phyloP scores from a whole-genome alignment of 805 yeast species.

The Starmerella gropengiesseri region DNA sequence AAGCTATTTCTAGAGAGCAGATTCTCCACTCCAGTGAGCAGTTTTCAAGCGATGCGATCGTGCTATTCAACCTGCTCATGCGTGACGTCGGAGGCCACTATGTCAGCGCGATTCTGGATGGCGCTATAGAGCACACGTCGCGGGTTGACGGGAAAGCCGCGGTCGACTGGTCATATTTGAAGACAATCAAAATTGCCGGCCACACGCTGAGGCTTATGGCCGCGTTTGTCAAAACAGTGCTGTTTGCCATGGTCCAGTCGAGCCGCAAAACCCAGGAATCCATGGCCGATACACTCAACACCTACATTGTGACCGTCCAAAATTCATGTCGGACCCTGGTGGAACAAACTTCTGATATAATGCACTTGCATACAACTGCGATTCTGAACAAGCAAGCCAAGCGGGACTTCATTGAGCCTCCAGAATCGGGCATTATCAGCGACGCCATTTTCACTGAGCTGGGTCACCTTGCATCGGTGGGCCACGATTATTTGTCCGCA shows the following conservation, averaged over 20 bases:
- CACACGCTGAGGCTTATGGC: conserved; percentile 58
- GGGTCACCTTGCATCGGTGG: conserved; percentile 33
- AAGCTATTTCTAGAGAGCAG: conserved; percentile 66
- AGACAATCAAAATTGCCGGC: conserved; percentile 42
- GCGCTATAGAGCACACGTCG: conserved; percentile 37
- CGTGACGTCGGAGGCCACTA: conserved; percentile 64
- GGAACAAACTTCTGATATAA: conserved; percentile 44
- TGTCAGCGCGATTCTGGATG: conserved; percentile 64
- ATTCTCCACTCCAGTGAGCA: conserved; percentile 34
- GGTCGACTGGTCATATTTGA: conserved; percentile 40
- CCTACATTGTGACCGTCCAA: conserved; percentile 37
- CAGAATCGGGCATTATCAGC: conserved; percentile 28
- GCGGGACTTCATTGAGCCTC: conserved; percentile 45
- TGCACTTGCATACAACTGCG: conserved; percentile 40
- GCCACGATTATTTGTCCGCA: conserved; percentile 33
- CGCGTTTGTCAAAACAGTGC: conserved; percentile 59
- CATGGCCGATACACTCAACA: conserved; percentile 51
- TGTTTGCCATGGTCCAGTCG: conserved; percentile 59
- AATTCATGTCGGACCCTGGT: conserved; percentile 58
- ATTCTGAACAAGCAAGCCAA: conserved; percentile 57
- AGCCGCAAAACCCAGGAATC: conserved; percentile 44
- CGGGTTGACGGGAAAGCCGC: conserved; percentile 25
- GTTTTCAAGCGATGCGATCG: conserved; percentile 51
- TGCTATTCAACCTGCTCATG: conserved; percentile 54
- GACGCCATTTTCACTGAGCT: conserved; percentile 46